Base-by-base conservation (phyloP, 306 rosid species). In the Cicer pinnatifidum region DNA sequence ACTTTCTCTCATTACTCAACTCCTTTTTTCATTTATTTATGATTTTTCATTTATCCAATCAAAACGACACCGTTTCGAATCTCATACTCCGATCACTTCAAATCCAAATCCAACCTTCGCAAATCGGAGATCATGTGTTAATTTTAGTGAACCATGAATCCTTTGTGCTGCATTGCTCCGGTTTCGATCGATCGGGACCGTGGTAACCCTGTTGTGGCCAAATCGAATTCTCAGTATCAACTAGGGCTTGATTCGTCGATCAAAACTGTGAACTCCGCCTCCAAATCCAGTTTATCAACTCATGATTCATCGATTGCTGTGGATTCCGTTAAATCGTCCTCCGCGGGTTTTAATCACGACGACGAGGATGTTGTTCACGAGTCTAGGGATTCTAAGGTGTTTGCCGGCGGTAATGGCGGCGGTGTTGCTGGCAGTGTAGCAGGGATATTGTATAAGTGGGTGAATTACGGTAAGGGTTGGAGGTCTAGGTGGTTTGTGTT, bases 111-210 rank as follows among this genome's bases (percentile, higher is more conserved):
- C 11, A 38, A 15, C 51, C 44, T 11, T 13, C 19, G 13, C 6
- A 8, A 11, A 56, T 48, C 68, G 50, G 72, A 45, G 76, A 51
- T 77, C 69, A 52, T 75, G 73, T 52, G 2, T n/a, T 17, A 38
- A 6, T 38, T 52, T 28, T 8, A 65, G 46, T 5, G 64, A 65
- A 44, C 33, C 53, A 92, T 92, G 99, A 94, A 94, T 83, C 99
- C 99, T 7, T 86, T 94, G 16, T 94, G 99, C 95, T 94, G 99
- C 99, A 94, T 94, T 94, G 99, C 99, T 41, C 99, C 99, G 70
- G 99, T 94, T 66, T 94, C 99, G 64, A 88, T 94, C 88, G 97
- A 94, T 81, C 89, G 98, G 69, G 97, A 94, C 84, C 79, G 89
- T 66, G 52, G 82, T 0, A 84, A 80, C 76, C 82, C 88, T 6